Base-by-base conservation (phyloP, 2,329 filamentous ascomycete species). In the Camptophora hylomeconis region DNA sequence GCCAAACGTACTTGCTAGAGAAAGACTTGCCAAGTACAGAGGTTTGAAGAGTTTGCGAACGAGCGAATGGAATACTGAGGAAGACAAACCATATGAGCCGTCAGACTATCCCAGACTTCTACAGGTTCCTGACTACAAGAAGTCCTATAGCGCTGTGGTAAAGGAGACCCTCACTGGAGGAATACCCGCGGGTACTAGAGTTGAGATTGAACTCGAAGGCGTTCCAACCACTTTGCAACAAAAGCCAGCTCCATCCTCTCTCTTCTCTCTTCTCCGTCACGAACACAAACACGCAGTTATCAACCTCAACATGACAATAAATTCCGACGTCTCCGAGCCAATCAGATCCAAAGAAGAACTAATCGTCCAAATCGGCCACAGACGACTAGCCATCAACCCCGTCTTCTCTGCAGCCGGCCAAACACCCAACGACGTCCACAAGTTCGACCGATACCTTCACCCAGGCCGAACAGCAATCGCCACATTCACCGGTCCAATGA, bases 341-440 rank as follows among this genome's bases (percentile, higher is more conserved):
- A 67, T 98, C 51, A 89, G 84, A 58, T 76, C 84, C 16, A 98
- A 98, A 65, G 80, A 89, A 45, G 80, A 93, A 51, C 62, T 98
- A 37, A 76, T 98, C 37, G 69, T 92, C 31, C 89, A 95, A 57
- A 92, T 81, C 50, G 89, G 89, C 13, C 75, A 87, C 7, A 77
- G 89, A 28, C 73, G 89, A 28, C 75, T 94, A 47, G 61, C 86
- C 35, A 74, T 94, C 57, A 87, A 89, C 47, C 89, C 89, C 7
- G 64, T 95, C 24, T 94, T 87, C 63, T 94, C 86, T 0, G 73
- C 81, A 49, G 66, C 72, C n/a, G 87, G 86, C 32, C 83, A 78
- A 49, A 94, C 87, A 1, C 81, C 83, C 26, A 95, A 95, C 59
- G 79, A 98, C 49, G 86, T 98, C 9, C 86, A 95, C 68, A 98